Base-by-base conservation (phyloP, 116 monocot species). In the Iris pallida region DNA sequence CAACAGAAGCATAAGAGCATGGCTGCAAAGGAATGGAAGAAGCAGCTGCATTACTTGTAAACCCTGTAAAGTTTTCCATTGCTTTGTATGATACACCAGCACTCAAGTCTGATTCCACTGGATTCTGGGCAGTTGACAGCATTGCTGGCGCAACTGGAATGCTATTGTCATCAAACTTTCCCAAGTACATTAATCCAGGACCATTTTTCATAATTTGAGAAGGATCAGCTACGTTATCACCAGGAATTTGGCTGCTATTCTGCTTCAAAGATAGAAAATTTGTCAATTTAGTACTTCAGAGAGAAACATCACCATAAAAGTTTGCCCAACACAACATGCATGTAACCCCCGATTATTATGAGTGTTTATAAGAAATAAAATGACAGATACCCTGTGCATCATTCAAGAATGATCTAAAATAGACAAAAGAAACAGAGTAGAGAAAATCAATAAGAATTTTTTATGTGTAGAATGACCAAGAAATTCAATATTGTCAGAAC, bases 131-230 rank as follows among this genome's bases (percentile, higher is more conserved):
- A 72, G 45, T 47, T 15, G 82, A 74, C 30, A 69, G 49, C 20
- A 78, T 66, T 48, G 56, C 69, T 63, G 76, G 58, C 61, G 65
- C 69, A 42, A 46, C 68, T 58, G 70, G 58, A 40, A 49, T 49
- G 53, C 20, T 71, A 57, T 70, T 66, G 40, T 78, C 78, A 70
- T 71, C 64, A 30, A 30, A 30, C 30, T 30, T 30, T 13, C 46
- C 70, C 55, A 79, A 59, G 47, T 68, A 73, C 3, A 75, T 45
- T 67, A 73, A 79, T 56, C 70, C 77, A 70, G 77, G 61, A 67
- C 79, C 78, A 76, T 79, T 84, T 68, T 76, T 81, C 42, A 71
- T 66, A 47, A 76, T 42, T 66, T 68, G 78, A 42, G 83, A 59
- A 61, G 70, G 66, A 58, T 81, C 78, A 51, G 72, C 57, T 20